These are phyloP conservation scores for Fusarium sp. DNA, from an alignment of 2,329 filamentous ascomycete species.

Conservation along the genomic window DNA sequence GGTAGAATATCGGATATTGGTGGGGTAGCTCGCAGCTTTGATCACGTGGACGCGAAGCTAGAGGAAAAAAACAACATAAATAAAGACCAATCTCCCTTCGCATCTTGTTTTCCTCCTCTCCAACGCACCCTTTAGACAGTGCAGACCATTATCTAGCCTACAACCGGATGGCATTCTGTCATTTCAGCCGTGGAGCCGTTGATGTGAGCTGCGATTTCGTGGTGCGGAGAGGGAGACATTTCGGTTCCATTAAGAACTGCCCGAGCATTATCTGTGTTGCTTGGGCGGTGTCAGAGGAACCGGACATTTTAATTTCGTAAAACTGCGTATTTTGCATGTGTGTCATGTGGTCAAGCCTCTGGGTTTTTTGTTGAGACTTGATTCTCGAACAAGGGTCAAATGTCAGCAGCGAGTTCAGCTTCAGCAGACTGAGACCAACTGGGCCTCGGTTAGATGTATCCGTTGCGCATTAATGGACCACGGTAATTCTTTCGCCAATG, in stretches of 20 bases:
- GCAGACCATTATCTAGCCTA: slow-evolving; percentile 73
- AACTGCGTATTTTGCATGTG: neutral
- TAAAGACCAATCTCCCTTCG: slow-evolving; percentile 25
- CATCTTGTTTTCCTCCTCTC: slow-evolving; percentile 47
- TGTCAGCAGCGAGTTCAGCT: too few species aligned
- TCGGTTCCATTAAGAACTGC: slow-evolving; percentile 67
- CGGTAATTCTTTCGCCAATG: too few species aligned
- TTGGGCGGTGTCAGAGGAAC: slow-evolving; percentile 56
- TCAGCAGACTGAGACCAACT: too few species aligned
- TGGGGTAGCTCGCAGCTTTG: slow-evolving; percentile 34
- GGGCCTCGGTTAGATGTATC: too few species aligned
- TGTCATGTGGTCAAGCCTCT: neutral
- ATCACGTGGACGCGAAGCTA: slow-evolving; percentile 27
- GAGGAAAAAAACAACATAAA: neutral
- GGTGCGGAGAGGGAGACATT: slow-evolving; percentile 61
- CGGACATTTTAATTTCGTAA: slow-evolving; percentile 47
- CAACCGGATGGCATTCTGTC: slow-evolving; percentile 75
- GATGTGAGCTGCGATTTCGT: slow-evolving; percentile 69
- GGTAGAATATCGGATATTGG: slow-evolving; percentile 40
- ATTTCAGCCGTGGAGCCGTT: slow-evolving; percentile 65
- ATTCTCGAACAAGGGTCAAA: too few species aligned
- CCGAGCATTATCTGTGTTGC: slow-evolving; percentile 54
- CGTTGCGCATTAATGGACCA: too few species aligned
- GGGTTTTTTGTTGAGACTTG: too few species aligned
- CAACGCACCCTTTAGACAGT: slow-evolving; percentile 89